These are phyloP conservation scores for Novymonas esmeraldas DNA, from an alignment of 208 protist species.

Conservation along the genomic window DNA sequence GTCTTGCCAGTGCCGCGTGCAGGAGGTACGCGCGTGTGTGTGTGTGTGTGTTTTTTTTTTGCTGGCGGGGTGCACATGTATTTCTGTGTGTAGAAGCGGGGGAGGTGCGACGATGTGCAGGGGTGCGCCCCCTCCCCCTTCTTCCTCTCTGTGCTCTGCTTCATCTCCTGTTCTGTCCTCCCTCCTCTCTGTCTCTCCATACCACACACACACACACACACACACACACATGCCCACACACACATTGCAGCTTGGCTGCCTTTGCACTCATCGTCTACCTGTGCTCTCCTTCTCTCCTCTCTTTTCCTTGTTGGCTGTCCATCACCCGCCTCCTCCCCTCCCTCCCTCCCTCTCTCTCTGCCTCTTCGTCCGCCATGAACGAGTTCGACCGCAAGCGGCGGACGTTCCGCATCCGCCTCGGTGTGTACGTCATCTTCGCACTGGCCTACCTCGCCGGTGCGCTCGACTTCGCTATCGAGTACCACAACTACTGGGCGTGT, in stretches of 20 bases:
- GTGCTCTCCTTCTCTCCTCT: background rate
- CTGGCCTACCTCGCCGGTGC: conserved; percentile 49
- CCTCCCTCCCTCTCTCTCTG: background rate
- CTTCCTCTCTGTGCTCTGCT: conserved; percentile 3
- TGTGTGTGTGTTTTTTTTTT: background rate
- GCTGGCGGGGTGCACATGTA: background rate
- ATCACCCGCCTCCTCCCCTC: background rate
- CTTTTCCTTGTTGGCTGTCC: background rate
- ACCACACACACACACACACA: too few species aligned
- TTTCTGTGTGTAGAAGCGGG: background rate
- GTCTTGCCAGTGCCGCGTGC: too few species aligned
- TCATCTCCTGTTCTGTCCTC: too few species aligned
- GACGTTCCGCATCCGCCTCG: conserved; percentile 15
- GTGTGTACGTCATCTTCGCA: conserved; percentile 51
- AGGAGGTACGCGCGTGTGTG: too few species aligned
- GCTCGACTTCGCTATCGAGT: conserved; percentile 48
- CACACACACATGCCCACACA: too few species aligned
- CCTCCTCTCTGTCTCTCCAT: too few species aligned
- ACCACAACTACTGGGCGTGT: conserved; percentile 70
- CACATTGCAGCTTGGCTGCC: too few species aligned
- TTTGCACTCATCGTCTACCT: background rate
- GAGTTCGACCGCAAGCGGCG: conserved; percentile 13
- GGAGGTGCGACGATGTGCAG: too few species aligned
- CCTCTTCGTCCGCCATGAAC: conserved; percentile 4
- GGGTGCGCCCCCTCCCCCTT: too few species aligned